These are phyloP conservation scores for Rhamnella rubrinervis DNA, from an alignment of 331 rosid genomes.

Conservation along the genomic window DNA sequence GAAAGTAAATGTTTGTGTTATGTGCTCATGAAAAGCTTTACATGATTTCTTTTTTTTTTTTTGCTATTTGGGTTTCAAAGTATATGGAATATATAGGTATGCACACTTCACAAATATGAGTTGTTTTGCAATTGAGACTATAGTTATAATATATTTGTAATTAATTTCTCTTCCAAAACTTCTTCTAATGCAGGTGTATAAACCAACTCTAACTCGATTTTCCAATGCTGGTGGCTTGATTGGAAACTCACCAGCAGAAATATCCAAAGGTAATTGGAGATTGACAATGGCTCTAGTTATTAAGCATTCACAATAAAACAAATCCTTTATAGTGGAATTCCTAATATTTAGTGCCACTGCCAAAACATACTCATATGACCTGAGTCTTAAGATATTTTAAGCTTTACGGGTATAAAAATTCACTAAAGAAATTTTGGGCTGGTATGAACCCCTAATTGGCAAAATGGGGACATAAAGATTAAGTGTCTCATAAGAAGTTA, in stretches of 20 bases:
- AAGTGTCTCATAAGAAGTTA: background rate
- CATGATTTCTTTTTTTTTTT: background rate
- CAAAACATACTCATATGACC: no score
- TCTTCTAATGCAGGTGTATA: conserved; percentile 58
- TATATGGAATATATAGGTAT: background rate
- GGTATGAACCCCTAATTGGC: background rate
- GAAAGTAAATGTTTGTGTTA: conserved; percentile 5
- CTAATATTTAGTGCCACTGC: no score
- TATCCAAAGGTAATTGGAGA: conserved; percentile 64
- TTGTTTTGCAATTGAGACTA: conserved; percentile 18
- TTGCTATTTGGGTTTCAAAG: background rate
- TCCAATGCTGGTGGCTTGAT: conserved; percentile 69
- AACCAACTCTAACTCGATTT: conserved; percentile 74
- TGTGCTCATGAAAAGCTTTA: background rate
- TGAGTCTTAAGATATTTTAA: background rate
- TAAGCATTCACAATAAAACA: no score
- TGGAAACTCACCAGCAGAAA: conserved; percentile 89
- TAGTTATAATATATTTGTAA: conserved; percentile 4
- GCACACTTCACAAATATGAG: conserved; percentile 6
- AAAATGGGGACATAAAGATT: background rate
- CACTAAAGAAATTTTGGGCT: no score
- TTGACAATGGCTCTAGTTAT: background rate
- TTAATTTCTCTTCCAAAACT: conserved; percentile 16
- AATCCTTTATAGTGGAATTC: no score
- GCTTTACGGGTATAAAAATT: background rate